Evolutionary conservation across 1,284 basidiomycete genomes (phyloP).

Genomic region (Ganoderma sp.): DNA sequence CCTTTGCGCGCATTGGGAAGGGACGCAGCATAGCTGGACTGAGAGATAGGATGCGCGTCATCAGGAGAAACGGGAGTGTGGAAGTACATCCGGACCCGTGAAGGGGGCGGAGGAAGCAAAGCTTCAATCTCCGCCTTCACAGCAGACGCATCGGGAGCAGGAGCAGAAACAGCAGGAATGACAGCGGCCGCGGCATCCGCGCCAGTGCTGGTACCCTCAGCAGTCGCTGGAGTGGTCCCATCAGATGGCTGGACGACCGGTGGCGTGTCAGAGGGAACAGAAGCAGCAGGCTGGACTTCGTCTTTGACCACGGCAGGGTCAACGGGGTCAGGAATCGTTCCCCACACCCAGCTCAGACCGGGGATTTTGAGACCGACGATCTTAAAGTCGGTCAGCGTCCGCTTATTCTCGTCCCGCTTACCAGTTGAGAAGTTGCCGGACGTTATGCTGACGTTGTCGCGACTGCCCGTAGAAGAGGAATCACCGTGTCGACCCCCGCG

Average conservation of each 20-base stretch:
- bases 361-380: conserved; percentile 87
- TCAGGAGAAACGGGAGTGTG: conserved; percentile 82
- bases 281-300: conserved; percentile 31
- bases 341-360: conserved; percentile 79
- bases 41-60: conserved; percentile 73
- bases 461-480: conserved; percentile 41
- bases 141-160: conserved; percentile 25
- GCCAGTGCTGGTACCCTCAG: conserved; percentile 31
- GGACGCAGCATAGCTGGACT: conserved; percentile 47
- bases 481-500: conserved; percentile 60
- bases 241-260: conserved; percentile 27
- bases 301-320: conserved; percentile 35
- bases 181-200: conserved; percentile 20
- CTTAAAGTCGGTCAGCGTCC: conserved; percentile 95
- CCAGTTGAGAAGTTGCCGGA: conserved; percentile 44
- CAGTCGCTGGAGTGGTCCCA: conserved; percentile 27
- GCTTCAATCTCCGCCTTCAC: conserved; percentile 42
- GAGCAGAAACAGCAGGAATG: conserved; percentile 18
- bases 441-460: conserved; percentile 42
- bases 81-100: conserved; percentile 85
- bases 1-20: conserved; percentile 73
- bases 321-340: conserved; percentile 46
- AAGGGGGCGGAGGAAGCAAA: conserved; percentile 58
- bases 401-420: conserved; percentile 82
- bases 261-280: conserved; percentile 27